phyloP scores from a whole-genome alignment of 2,329 filamentous ascomycete species.

The Meredithiella fracta region DNA sequence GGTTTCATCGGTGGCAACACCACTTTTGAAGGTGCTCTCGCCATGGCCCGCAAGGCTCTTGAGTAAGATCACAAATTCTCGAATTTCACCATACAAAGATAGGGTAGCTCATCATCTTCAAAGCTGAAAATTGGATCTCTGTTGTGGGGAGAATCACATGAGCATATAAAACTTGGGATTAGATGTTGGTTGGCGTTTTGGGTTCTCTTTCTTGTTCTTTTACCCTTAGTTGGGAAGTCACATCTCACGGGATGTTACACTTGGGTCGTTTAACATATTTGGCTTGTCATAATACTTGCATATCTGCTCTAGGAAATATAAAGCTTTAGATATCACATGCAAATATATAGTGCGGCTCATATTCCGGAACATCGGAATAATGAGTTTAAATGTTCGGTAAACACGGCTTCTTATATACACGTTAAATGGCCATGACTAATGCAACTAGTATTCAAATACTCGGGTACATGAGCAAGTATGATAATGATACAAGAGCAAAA shows the following conservation, averaged over 20 bases:
- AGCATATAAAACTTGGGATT: neutral
- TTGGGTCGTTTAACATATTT: neutral
- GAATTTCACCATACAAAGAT: neutral
- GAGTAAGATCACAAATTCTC: constrained; percentile 17
- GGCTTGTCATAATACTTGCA: neutral
- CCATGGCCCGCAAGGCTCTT: constrained; percentile 68
- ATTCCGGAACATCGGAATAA: neutral
- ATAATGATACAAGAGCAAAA: neutral
- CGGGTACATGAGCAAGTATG: neutral
- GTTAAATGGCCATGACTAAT: no score
- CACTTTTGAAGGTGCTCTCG: constrained; percentile 72
- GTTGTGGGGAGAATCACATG: neutral
- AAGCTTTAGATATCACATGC: neutral
- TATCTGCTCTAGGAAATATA: neutral
- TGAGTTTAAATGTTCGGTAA: neutral
- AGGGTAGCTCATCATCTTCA: neutral
- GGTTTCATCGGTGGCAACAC: constrained; percentile 95
- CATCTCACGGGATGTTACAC: constrained; percentile 1
- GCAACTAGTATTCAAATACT: no score
- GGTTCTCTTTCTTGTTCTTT: neutral
- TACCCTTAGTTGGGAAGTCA: neutral
- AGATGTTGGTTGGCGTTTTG: constrained; percentile 3
- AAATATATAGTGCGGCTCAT: neutral
- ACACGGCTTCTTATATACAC: neutral
- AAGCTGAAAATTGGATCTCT: neutral